Conservation (phyloP, 2,329 filamentous ascomycete genomes). For the Nemania sp. region DNA sequence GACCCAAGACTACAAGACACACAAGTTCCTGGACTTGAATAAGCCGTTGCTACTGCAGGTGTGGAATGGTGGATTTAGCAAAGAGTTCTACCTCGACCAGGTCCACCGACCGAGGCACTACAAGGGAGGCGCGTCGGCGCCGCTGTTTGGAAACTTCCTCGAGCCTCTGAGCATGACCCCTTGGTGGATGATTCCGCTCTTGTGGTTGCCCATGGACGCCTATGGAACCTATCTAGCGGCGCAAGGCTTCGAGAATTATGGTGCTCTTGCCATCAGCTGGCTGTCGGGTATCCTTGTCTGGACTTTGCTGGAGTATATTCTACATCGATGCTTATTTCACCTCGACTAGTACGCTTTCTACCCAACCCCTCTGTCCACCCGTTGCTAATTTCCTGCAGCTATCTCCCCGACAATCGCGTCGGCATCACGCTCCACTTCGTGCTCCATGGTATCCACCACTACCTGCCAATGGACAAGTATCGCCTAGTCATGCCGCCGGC, state of each 20-base stretch:
- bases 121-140: constrained; percentile 88
- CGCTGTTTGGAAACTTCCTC: constrained; percentile 96
- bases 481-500: constrained; percentile 96
- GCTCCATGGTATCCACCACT: constrained; percentile 96
- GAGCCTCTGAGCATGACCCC: constrained; percentile 94
- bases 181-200: constrained; percentile 84
- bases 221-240: constrained; percentile 73
- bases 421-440: constrained; percentile 87
- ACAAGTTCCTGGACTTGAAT: constrained; percentile 93
- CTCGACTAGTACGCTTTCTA: constrained; percentile 74
- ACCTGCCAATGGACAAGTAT: constrained; percentile 98
- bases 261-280: constrained; percentile 65
- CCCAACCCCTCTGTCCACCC: not conserved
- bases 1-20: constrained; percentile 75
- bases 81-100: constrained; percentile 96
- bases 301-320: constrained; percentile 85
- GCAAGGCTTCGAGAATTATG: constrained; percentile 58
- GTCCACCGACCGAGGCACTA: constrained; percentile 96
- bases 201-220: constrained; percentile 82
- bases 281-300: constrained; percentile 75
- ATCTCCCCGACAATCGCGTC: constrained; percentile 89
- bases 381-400: constrained; percentile 56
- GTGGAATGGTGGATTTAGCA: constrained; percentile 84
- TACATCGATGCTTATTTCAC: constrained; percentile 94
- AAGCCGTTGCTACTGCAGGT: constrained; percentile 85